These are phyloP conservation scores for Plasmodium gaboni DNA, from an alignment of 169 alveolate species.

Conservation along the genomic window DNA sequence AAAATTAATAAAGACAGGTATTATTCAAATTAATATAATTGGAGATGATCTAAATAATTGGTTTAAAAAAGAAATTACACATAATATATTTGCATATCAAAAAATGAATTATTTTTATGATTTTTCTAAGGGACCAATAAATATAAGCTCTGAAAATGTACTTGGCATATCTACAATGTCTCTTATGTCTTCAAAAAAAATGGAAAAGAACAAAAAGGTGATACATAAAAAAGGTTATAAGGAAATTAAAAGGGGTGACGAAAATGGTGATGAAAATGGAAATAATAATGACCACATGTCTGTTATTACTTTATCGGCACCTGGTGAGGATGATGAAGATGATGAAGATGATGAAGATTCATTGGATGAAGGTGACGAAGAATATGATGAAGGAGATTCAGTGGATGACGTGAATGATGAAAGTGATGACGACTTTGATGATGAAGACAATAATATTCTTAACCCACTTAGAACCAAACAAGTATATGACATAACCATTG, in stretches of 20 bases:
- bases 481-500: constrained; percentile 30
- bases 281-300: neutral
- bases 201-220: too few relatives aligned
- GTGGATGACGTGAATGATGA: neutral
- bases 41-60: constrained; percentile 64
- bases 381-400: neutral
- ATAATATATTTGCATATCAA: constrained; percentile 30
- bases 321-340: neutral
- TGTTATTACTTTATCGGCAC: neutral
- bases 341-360: neutral
- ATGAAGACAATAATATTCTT: constrained; percentile 18
- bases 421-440: neutral
- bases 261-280: neutral
- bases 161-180: neutral
- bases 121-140: constrained; percentile 44
- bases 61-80: constrained; percentile 53
- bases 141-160: constrained; percentile 54
- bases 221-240: neutral
- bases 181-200: neutral
- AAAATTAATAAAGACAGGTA: constrained; percentile 20
- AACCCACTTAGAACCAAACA: constrained; percentile 60
- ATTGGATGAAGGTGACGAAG: constrained; percentile 1
- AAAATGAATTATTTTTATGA: constrained; percentile 36
- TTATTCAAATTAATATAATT: constrained; percentile 40
- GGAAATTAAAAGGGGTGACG: neutral